A percentile compares a stretch with the other conserved stretches of the same genome.
Conservation (phyloP, 2,329 filamentous ascomycete species). For the Fusarium oxysporum region DNA sequence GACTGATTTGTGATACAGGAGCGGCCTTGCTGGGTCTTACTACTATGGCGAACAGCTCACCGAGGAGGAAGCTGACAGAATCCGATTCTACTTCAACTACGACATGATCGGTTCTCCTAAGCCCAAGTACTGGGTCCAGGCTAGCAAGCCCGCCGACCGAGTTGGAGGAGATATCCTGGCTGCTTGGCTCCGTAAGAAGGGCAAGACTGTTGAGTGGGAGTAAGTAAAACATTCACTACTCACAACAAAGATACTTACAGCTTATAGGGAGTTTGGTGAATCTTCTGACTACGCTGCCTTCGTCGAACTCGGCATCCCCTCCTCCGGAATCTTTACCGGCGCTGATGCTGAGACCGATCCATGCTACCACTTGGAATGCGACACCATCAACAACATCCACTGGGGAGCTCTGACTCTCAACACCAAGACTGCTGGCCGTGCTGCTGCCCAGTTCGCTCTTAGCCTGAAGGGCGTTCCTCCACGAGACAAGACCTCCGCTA, state of each 20-base stretch:
- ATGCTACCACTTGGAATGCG: conserved; percentile 56
- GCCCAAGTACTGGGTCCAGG: conserved; percentile 55
- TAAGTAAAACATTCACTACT: conserved; percentile 11
- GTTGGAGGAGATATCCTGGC: conserved; percentile 50
- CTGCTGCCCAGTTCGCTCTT: conserved; percentile 57
- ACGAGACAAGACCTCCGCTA: conserved; percentile 47
- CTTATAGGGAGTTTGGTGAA: conserved; percentile 49
- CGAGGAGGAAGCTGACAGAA: conserved; percentile 60
- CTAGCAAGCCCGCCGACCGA: conserved; percentile 54
- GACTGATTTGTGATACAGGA: conserved; percentile 41
- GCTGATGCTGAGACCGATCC: conserved; percentile 50
- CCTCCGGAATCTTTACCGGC: conserved; percentile 56
- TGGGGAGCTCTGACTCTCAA: conserved; percentile 55
- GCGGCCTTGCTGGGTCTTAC: conserved; percentile 57
- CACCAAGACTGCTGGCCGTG: conserved; percentile 61
- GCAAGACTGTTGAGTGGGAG: conserved; percentile 49
- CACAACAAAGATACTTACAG: neutral
- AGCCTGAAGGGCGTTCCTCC: conserved; percentile 51
- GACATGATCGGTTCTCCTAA: conserved; percentile 72
- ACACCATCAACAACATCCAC: conserved; percentile 56
- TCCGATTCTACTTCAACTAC: conserved; percentile 76
- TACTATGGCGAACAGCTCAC: conserved; percentile 54
- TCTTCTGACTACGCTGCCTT: conserved; percentile 58
- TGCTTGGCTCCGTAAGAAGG: conserved; percentile 52
- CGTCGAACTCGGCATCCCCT: conserved; percentile 54